Conservation (phyloP, 768 basidiomycete species). For the Trametes cinnabarina region DNA sequence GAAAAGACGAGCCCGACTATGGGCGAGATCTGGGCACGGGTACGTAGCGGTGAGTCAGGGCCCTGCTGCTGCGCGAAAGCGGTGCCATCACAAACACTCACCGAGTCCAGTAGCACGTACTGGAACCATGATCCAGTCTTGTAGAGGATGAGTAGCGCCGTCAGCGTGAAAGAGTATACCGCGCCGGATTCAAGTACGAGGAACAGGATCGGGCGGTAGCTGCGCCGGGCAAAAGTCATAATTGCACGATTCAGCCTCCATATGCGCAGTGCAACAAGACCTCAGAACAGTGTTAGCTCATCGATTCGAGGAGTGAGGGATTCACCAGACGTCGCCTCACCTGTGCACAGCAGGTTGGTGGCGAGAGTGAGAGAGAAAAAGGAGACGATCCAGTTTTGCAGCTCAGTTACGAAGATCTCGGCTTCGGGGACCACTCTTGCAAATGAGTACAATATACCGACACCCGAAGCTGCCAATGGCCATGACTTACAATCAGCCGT, state of each 20-base stretch:
- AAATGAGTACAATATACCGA: slow-evolving; percentile 34
- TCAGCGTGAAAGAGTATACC: slow-evolving; percentile 36
- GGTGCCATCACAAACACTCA: slow-evolving; percentile 18
- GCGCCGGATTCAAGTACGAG: slow-evolving; percentile 40
- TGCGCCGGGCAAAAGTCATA: slow-evolving; percentile 22
- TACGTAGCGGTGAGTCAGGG: not conserved
- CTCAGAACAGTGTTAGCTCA: slow-evolving; percentile 2
- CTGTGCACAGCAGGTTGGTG: slow-evolving; percentile 38
- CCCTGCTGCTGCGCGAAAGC: no score
- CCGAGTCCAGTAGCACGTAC: slow-evolving; percentile 37
- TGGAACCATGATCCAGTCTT: slow-evolving; percentile 36
- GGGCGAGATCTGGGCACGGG: not conserved
- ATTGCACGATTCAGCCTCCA: slow-evolving; percentile 34
- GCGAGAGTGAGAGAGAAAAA: slow-evolving; percentile 40
- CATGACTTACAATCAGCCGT: not conserved
- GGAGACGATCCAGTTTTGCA: slow-evolving; percentile 38
- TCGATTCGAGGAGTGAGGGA: no score
- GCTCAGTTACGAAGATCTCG: slow-evolving; percentile 33
- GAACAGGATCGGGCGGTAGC: slow-evolving; percentile 33
- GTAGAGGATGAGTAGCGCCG: slow-evolving; percentile 34
- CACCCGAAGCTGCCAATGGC: slow-evolving; percentile 25
- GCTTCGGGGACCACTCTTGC: slow-evolving; percentile 28
- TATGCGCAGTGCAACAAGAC: slow-evolving; percentile 36
- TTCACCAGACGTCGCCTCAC: no score
- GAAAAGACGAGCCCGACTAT: slow-evolving; percentile 37